Conservation (phyloP, 176 grass and related monocot genomes). For the Phoenix roebelenii region DNA sequence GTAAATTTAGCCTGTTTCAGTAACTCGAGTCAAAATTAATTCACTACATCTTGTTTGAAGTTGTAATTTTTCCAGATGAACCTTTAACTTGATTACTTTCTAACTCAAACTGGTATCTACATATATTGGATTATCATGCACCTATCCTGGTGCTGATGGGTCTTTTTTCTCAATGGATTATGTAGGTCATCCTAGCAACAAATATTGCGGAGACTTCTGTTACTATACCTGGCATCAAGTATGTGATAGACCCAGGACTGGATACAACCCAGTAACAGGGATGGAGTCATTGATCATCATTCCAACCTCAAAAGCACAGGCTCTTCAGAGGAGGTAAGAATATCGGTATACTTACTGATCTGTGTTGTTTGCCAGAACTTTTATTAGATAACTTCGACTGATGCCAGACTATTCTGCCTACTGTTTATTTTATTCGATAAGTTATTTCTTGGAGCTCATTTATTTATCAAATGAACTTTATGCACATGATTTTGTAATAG, state of each 20-base stretch:
- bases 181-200: slow-evolving; percentile 85
- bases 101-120: no score
- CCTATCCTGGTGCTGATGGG: neutral
- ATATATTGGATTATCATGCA: neutral
- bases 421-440: no score
- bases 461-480: no score
- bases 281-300: slow-evolving; percentile 90
- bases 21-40: no score
- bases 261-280: slow-evolving; percentile 93
- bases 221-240: slow-evolving; percentile 97
- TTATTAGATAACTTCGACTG: no score
- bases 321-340: slow-evolving; percentile 83
- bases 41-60: no score
- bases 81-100: no score
- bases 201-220: slow-evolving; percentile 98
- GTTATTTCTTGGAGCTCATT: no score
- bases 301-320: slow-evolving; percentile 82
- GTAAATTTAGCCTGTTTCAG: no score
- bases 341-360: neutral
- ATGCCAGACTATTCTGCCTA: no score
- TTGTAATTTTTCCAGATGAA: no score
- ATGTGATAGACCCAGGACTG: slow-evolving; percentile 90
- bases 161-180: slow-evolving; percentile 1
- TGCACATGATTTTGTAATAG: no score
- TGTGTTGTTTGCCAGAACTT: neutral